These are phyloP conservation scores for Lodderomyces theae DNA, from an alignment of 1,139 yeast species.

Conservation along the genomic window DNA sequence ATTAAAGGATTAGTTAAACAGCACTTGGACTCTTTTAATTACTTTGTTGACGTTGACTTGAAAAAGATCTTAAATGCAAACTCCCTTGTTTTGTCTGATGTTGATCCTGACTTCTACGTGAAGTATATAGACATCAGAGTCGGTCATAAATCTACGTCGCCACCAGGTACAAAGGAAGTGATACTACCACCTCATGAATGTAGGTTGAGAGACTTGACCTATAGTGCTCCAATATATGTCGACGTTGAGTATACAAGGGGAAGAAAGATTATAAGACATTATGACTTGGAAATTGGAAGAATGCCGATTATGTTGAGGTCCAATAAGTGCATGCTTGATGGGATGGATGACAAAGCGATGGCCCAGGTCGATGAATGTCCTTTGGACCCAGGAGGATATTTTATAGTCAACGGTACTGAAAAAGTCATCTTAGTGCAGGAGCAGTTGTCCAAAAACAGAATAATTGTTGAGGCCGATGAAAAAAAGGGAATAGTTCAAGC, in stretches of 20 bases:
- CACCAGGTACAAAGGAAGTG: constrained; percentile 55
- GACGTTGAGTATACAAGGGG: constrained; percentile 98
- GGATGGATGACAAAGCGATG: constrained; percentile 78
- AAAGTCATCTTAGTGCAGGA: constrained; percentile 96
- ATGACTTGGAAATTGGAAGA: constrained; percentile 90
- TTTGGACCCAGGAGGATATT: constrained; percentile 97
- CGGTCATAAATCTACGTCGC: constrained; percentile 62
- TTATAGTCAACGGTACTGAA: constrained; percentile 96
- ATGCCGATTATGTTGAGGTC: constrained; percentile 98
- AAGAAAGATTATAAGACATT: constrained; percentile 81
- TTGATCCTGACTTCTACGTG: constrained; percentile 93
- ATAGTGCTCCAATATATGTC: constrained; percentile 93
- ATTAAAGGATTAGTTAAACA: constrained; percentile 97
- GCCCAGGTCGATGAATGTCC: constrained; percentile 93
- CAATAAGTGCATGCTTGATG: constrained; percentile 82
- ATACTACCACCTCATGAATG: constrained; percentile 94
- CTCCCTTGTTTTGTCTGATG: constrained; percentile 85
- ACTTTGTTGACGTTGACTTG: constrained; percentile 89
- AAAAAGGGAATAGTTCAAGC: constrained; percentile 95
- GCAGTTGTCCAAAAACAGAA: constrained; percentile 94
- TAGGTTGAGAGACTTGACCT: constrained; percentile 88
- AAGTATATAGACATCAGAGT: constrained; percentile 90
- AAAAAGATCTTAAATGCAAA: constrained; percentile 91
- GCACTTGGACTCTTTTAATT: constrained; percentile 94
- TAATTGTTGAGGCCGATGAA: constrained; percentile 95